Conservation (phyloP, 1,284 basidiomycete species). For the Pseudozyma hubeiensis region DNA sequence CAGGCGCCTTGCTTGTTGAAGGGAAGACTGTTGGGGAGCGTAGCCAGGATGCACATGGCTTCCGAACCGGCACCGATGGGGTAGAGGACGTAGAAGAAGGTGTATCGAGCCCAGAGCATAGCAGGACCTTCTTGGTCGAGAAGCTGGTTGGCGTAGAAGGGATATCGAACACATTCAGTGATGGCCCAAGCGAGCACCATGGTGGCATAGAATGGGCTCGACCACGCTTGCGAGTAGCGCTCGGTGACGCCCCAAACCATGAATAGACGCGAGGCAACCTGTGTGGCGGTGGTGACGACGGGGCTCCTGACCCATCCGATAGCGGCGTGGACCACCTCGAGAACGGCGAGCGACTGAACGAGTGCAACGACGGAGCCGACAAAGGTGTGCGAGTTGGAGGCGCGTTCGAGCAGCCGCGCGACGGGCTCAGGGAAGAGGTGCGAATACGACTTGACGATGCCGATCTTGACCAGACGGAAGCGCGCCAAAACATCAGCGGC, state of each 20-base stretch:
- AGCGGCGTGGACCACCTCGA: constrained; percentile 76
- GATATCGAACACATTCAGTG: constrained; percentile 91
- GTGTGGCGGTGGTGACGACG: constrained; percentile 82
- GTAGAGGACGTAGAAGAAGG: constrained; percentile 91
- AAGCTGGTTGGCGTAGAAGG: constrained; percentile 84
- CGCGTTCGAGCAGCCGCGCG: constrained; percentile 46
- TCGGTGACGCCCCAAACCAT: constrained; percentile 79
- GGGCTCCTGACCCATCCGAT: constrained; percentile 86
- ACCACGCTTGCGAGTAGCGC: constrained; percentile 58
- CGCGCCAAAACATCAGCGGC: constrained; percentile 38
- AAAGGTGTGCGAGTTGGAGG: constrained; percentile 48
- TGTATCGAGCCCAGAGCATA: constrained; percentile 74
- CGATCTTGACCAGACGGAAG: constrained; percentile 53
- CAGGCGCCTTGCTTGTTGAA: constrained; percentile 44
- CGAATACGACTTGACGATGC: constrained; percentile 43
- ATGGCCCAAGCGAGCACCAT: constrained; percentile 95
- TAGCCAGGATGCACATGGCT: constrained; percentile 83
- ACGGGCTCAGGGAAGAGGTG: constrained; percentile 46
- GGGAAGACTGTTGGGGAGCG: constrained; percentile 73
- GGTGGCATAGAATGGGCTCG: constrained; percentile 83
- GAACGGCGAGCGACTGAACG: constrained; percentile 59
- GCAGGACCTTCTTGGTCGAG: constrained; percentile 49
- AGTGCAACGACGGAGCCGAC: constrained; percentile 58
- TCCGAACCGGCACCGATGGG: constrained; percentile 91
- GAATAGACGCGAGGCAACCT: constrained; percentile 87